phyloP scores from a whole-genome alignment of 306 rosid species.

The Medicago lupulina region DNA sequence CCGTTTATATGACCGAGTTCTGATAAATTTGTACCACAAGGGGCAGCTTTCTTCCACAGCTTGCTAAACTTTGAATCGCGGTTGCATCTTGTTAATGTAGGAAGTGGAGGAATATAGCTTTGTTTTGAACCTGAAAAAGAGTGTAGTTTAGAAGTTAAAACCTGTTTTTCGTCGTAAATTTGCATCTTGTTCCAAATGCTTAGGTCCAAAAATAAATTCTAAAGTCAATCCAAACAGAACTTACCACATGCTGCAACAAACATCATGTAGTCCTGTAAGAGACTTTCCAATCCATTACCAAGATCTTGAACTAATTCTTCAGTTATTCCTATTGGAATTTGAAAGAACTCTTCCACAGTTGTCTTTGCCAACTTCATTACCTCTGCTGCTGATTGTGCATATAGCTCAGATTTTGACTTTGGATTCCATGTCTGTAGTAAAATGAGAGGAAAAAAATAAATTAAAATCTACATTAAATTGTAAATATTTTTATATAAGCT shows the following conservation, averaged over 20 bases:
- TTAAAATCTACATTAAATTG: not conserved
- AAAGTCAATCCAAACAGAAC: not conserved
- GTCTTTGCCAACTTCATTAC: constrained; percentile 59
- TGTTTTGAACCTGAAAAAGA: constrained; percentile 75
- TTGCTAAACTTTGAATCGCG: constrained; percentile 67
- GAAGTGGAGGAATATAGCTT: constrained; percentile 81
- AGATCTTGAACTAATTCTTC: constrained; percentile 79
- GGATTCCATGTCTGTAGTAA: constrained; percentile 91
- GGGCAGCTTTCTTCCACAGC: constrained; percentile 78
- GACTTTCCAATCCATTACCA: constrained; percentile 69
- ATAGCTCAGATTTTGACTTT: constrained; percentile 81
- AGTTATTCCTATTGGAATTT: constrained; percentile 77
- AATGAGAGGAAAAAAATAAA: constrained; percentile 1
- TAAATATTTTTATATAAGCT: not conserved
- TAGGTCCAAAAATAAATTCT: not conserved
- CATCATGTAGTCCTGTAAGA: constrained; percentile 66
- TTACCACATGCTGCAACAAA: constrained; percentile 90
- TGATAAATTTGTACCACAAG: constrained; percentile 53
- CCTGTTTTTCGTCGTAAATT: not conserved
- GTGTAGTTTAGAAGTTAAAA: not conserved
- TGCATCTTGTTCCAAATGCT: not conserved
- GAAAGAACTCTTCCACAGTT: constrained; percentile 68
- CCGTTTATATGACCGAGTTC: constrained; percentile 48
- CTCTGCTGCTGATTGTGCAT: constrained; percentile 81
- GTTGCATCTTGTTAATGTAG: constrained; percentile 88